phyloP scores from a whole-genome alignment of 768 basidiomycete species.

The Calocera cornea region DNA sequence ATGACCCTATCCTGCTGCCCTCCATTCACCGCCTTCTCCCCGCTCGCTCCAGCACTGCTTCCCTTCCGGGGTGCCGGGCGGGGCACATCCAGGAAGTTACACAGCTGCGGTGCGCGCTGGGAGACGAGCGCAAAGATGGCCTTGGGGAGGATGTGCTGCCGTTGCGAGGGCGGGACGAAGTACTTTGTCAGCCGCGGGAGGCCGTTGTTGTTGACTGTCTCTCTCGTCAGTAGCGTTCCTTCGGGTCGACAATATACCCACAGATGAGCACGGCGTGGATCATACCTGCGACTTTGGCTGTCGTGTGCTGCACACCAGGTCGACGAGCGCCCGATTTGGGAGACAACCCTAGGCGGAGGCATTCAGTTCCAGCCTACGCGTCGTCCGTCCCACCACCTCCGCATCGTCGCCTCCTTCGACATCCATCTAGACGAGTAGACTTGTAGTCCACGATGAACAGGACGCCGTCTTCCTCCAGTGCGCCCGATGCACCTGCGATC shows the following conservation, averaged over 20 bases:
- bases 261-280: slow-evolving; percentile 81
- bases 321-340: background rate
- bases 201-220: slow-evolving; percentile 87
- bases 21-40: slow-evolving; percentile 11
- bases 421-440: no score
- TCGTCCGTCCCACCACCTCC: background rate
- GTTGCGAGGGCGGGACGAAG: slow-evolving; percentile 60
- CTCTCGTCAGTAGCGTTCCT: background rate
- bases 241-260: slow-evolving; percentile 25
- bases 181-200: slow-evolving; percentile 75
- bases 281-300: slow-evolving; percentile 30
- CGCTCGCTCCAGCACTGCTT: slow-evolving; percentile 38
- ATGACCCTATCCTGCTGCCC: slow-evolving; percentile 57
- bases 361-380: background rate
- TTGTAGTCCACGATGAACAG: background rate
- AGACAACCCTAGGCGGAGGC: background rate
- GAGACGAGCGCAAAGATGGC: slow-evolving; percentile 85
- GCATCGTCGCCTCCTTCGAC: background rate
- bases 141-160: slow-evolving; percentile 47
- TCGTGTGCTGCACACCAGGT: background rate
- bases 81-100: slow-evolving; percentile 85
- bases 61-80: slow-evolving; percentile 56
- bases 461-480: background rate
- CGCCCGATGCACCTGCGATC: background rate
- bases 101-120: slow-evolving; percentile 64